Conservation (phyloP, 2,329 filamentous ascomycete genomes). For the Sclerotinia spermophila region DNA sequence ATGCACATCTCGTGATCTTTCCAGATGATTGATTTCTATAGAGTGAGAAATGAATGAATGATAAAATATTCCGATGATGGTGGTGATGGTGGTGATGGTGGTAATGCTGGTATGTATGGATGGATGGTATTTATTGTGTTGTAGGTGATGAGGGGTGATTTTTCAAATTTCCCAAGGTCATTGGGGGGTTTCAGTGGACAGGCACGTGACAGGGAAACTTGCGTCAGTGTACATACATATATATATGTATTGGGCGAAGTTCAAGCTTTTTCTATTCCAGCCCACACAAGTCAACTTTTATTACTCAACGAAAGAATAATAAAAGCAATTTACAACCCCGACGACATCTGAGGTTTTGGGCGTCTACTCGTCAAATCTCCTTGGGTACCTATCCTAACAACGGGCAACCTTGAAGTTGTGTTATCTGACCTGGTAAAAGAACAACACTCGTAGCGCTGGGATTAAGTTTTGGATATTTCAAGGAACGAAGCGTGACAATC, state of each 20-base stretch:
- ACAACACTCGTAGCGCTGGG: not conserved
- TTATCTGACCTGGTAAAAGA: not conserved
- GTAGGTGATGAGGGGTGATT: constrained; percentile 2
- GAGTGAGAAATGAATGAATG: not conserved
- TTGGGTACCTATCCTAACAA: not conserved
- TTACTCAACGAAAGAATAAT: not conserved
- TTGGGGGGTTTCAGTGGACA: too few species aligned
- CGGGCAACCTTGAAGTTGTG: not conserved
- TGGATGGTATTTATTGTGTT: too few species aligned
- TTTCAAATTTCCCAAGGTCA: not conserved
- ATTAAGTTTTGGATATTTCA: not conserved
- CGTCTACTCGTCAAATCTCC: not conserved
- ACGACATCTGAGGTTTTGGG: not conserved
- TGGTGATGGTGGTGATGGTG: not conserved
- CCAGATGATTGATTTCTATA: not conserved
- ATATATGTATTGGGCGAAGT: not conserved
- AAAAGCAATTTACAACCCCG: not conserved
- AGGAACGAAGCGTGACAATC: not conserved
- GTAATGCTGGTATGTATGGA: not conserved
- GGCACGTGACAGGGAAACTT: too few species aligned
- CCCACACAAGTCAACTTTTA: not conserved
- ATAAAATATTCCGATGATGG: not conserved
- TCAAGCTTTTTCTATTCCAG: not conserved
- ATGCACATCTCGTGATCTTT: not conserved
- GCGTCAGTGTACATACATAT: not conserved